Base-by-base conservation (phyloP, 805 yeast genomes). In the Spathaspora gorwiae region DNA sequence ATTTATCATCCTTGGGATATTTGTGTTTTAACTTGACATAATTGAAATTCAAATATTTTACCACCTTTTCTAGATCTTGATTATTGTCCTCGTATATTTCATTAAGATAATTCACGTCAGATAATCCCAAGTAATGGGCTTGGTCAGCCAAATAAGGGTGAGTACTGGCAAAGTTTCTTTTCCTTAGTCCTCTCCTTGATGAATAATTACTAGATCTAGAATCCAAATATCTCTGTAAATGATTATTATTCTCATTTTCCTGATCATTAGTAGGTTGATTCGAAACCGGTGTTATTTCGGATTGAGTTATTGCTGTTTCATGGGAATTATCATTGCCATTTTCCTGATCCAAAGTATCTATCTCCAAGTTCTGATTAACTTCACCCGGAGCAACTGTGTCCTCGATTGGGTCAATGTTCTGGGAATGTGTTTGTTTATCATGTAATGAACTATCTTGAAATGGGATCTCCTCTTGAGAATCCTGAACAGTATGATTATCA, bases 101-200 rank as follows among this genome's bases (percentile, higher is more conserved):
- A 49, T 72, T 70, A 48, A 72, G 53, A 44, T 64, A 61, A 37
- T 62, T 66, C 10, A 57, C 48, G 35, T 64, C 59, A 5, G 72
- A 60, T 11, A 72, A 56, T 3, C 70, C 76, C 32, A 72, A 56
- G 60, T 70, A 72, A 44, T 70, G 72, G 4, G 75, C 75, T 46
- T 68, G 71, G 50, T 72, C 76, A 9, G 73, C 70, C 26, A 72
- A 49, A 48, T 72, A 72, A 1, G 76, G 76, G 52, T 70, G 73
- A 4, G 73, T 59, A 51, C 72, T 66, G 3, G 76, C 67, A 45
- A 72, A 72, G 26, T 66, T 72, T 26, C 76, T 54, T 50, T 70
- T 67, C 4, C 76, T 52, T 12, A 68, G 54, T 26, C 72, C 64
- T 43, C 73, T 38, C 42, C 66, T 41, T 11, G 54, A 46, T 9